phyloP scores from a whole-genome alignment of 2,329 filamentous ascomycete genomes.

The Teratosphaeria pseudoeucalypti region DNA sequence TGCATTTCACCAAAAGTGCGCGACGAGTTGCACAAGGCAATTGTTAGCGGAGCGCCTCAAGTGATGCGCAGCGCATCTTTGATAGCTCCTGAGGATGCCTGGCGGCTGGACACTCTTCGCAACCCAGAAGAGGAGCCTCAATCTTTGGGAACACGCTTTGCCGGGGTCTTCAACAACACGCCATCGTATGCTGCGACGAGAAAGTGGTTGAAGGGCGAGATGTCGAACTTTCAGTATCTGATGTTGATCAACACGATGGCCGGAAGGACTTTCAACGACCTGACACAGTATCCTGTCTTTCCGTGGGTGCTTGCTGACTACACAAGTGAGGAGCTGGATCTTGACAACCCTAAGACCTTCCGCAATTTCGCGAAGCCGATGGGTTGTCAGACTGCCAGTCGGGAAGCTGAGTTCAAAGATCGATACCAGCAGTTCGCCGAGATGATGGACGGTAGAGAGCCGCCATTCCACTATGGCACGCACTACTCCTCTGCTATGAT shows the following conservation, averaged over 20 bases:
- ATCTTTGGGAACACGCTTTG: conserved; percentile 75
- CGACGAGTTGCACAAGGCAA: conserved; percentile 69
- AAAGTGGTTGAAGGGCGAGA: conserved; percentile 85
- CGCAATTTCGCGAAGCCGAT: conserved; percentile 91
- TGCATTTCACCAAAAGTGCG: conserved; percentile 62
- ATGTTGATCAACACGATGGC: conserved; percentile 99
- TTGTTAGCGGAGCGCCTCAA: conserved; percentile 62
- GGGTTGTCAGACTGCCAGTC: conserved; percentile 71
- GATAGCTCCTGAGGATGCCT: conserved; percentile 66
- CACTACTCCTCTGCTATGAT: conserved; percentile 99
- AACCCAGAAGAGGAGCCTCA: conserved; percentile 53
- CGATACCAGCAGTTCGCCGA: conserved; percentile 81
- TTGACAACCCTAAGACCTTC: conserved; percentile 75
- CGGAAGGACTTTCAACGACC: conserved; percentile 90
- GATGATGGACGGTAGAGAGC: conserved; percentile 65
- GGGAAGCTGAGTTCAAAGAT: conserved; percentile 71
- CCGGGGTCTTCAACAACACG: conserved; percentile 78
- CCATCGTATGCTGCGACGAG: conserved; percentile 76
- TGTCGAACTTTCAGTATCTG: conserved; percentile 96
- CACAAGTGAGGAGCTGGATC: conserved; percentile 80
- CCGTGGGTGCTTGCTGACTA: conserved; percentile 97
- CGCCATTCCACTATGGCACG: conserved; percentile 93
- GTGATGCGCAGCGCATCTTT: conserved; percentile 57
- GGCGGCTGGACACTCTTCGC: conserved; percentile 79
- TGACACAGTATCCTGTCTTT: conserved; percentile 97